Base-by-base conservation (phyloP, 2,329 filamentous ascomycete genomes). In the Plectosphaerella plurivora region DNA sequence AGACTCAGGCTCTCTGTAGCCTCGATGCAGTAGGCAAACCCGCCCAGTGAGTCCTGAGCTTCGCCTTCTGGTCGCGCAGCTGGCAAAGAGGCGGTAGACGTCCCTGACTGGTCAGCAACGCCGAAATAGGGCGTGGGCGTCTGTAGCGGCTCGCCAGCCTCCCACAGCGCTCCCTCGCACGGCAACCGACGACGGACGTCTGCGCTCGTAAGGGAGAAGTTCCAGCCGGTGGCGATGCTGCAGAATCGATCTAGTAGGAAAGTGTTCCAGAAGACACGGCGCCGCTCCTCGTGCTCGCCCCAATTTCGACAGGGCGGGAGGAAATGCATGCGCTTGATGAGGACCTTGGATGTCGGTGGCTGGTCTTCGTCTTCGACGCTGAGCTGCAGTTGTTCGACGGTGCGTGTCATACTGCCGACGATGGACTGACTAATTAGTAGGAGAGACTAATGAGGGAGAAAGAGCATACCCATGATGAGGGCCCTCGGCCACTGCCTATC, bases 11-110 rank as follows among this genome's bases (percentile, higher is more conserved):
- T 72, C 52, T 75, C 73, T 0, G 71, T 73, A 0, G 72, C 72
- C 53, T 75, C 73, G n/a, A 75, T 68, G n/a, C 65, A 67, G 53
- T 73, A 76, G 0, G 73, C 73, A 49, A 74, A 73, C 0, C 71
- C 70, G 12, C 66, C 72, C 2, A 73, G 51, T 5, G 63, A 63
- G 7, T 59, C 58, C 18, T 66, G 61, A 9, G 61, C 62, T 3
- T 60, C 61, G 12, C 56, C 52, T 4, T 61, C 59, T 28, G 52
- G 57, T 55, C 46, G 58, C 36, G 48, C 55, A 46, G 45, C 58
- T 36, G 53, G 60, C 11, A 61, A 53, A 3, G 55, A 45, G 12
- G 56, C 56, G 35, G 33, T 55, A 25, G 53, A 45, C n/a, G 28
- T 51, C 39, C 56, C 59, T 10, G 62, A 59, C 45, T 62, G 62